phyloP scores from a whole-genome alignment of 495 filamentous ascomycete genomes.

The Achaetomiella virescens region DNA sequence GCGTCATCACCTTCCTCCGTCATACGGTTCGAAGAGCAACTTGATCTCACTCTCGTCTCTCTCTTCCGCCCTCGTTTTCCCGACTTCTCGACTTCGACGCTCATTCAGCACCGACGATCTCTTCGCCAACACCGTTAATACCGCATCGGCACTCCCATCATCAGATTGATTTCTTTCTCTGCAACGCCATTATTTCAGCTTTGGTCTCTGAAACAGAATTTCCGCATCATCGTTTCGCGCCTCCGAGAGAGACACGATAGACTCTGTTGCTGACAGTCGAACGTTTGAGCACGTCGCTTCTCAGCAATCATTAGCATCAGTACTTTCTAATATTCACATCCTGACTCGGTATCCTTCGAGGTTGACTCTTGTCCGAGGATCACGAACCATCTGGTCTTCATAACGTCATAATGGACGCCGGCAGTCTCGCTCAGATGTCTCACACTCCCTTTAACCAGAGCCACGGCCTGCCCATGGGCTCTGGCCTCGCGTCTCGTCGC shows the following conservation, averaged over 20 bases:
- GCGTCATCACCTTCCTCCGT: slow-evolving; percentile 4
- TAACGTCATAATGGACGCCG: slow-evolving; percentile 78
- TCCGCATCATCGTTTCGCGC: slow-evolving; percentile 25
- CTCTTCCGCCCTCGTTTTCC: slow-evolving; percentile 19
- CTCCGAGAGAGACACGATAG: slow-evolving; percentile 28
- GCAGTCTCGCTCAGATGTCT: slow-evolving; percentile 99
- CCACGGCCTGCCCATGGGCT: slow-evolving; percentile 68
- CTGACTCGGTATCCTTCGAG: not conserved
- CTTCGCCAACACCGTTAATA: slow-evolving; percentile 25
- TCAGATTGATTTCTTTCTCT: slow-evolving; percentile 6
- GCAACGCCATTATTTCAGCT: slow-evolving; percentile 9
- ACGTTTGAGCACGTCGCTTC: slow-evolving; percentile 32
- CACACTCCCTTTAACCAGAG: slow-evolving; percentile 70
- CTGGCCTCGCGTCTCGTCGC: slow-evolving; percentile 73
- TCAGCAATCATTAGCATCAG: slow-evolving; percentile 18
- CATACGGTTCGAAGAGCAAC: not conserved
- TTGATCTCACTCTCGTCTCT: slow-evolving; percentile 7
- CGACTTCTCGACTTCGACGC: slow-evolving; percentile 19
- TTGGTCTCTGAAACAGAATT: slow-evolving; percentile 16
- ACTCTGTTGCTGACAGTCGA: slow-evolving; percentile 20
- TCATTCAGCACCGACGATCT: slow-evolving; percentile 30
- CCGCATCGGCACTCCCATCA: slow-evolving; percentile 3
- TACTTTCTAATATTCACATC: slow-evolving; percentile 26
- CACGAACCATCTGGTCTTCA: slow-evolving; percentile 2
- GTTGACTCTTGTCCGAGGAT: not conserved